These are phyloP conservation scores for Liriodendron chinense DNA, from an alignment of 164 flowering plant species.

Conservation along the genomic window DNA sequence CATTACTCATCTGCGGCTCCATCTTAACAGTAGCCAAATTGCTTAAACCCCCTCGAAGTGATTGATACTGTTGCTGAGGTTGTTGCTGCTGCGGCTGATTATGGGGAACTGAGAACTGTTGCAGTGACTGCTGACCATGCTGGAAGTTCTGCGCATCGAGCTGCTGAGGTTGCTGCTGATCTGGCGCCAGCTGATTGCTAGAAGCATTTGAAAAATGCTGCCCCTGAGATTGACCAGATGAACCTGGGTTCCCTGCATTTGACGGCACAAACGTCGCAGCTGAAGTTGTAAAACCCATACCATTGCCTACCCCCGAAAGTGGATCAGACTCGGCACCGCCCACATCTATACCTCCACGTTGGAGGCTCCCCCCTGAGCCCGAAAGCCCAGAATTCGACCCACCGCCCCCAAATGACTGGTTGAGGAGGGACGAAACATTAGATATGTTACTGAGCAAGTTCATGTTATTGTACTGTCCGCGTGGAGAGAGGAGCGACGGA, in stretches of 20 bases:
- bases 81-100: constrained; percentile 23
- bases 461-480: constrained; percentile 55
- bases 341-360: constrained; percentile 51
- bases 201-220: constrained; percentile 56
- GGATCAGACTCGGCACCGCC: constrained; percentile 79
- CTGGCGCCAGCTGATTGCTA: constrained; percentile 51
- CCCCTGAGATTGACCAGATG: constrained; percentile 62
- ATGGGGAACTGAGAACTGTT: constrained; percentile 48
- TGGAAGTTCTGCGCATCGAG: constrained; percentile 70
- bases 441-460: constrained; percentile 69
- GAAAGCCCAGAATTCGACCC: constrained; percentile 55
- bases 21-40: constrained; percentile 70
- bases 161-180: constrained; percentile 68
- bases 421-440: constrained; percentile 64
- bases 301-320: constrained; percentile 61
- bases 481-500: constrained; percentile 65
- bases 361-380: constrained; percentile 58
- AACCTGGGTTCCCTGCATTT: constrained; percentile 37
- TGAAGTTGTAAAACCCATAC: constrained; percentile 54
- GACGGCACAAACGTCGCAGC: constrained; percentile 45
- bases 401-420: constrained; percentile 76
- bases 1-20: constrained; percentile 64
- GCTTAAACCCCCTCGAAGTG: constrained; percentile 52
- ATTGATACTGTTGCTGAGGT: constrained; percentile 54
- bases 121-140: constrained; percentile 61